Base-by-base conservation (phyloP, 345 rosid genomes). In the Salix caprea region DNA sequence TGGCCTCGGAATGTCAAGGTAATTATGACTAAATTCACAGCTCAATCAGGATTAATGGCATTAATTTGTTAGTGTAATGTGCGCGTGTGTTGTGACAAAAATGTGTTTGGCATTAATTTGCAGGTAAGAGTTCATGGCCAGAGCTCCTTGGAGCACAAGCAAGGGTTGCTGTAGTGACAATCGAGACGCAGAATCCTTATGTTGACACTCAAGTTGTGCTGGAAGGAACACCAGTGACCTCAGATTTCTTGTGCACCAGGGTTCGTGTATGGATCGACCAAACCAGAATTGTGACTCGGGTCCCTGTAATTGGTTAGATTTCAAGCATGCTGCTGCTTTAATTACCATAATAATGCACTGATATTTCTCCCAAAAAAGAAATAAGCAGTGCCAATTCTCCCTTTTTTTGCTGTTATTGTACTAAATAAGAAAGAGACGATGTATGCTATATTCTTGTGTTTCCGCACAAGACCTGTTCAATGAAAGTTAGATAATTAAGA, bases 71-170 rank as follows among this genome's bases (percentile, higher is more conserved):
- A 4, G 18, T 8, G 32, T 11, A 40, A 40, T 2, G 6, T 2
- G 32, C 12, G 16, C 23, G 19, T 4, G 21, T 11, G 21, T 12
- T 11, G 1, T 69, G 3, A 42, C 19, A 39, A 19, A 8, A n/a
- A 61, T 40, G 8, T 69, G 18, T 11, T 11, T 15, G 13, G n/a
- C 10, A 37, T 36, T 40, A 26, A 9, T 68, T 5, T 50, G 71
- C 40, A 78, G 82, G 82, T 4, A 79, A 74, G 58, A 62, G 44
- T 69, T 68, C 82, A 30, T 79, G 82, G 82, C 82, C 82, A 24
- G 82, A 79, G 78, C 65, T 74, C 7, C 2, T 74, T 12, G 74
- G 82, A 8, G 46, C 36, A 18, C 46, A 67, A 2, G 74, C 78
- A 39, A 36, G 32, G 12, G 74, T 26, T 0, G 74, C 78, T 10